Percentiles rank a stretch among this genome's conserved stretches.
Evolutionary conservation across 192 early-diverging fungal species (phyloP).

Genomic region (Gorgonomyces haynaldii): DNA sequence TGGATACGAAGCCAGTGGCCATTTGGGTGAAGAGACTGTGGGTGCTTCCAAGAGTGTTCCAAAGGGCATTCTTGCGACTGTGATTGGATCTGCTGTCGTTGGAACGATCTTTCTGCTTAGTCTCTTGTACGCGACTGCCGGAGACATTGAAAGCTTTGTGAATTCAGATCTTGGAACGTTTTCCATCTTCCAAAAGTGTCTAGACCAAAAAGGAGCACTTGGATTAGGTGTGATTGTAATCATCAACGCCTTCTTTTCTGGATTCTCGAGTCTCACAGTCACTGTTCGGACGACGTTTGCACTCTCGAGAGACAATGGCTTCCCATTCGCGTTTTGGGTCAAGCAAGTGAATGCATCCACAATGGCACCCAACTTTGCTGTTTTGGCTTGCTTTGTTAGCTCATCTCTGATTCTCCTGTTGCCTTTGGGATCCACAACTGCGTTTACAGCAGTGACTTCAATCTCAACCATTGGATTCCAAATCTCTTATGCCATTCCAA

Average conservation of each 20-base stretch:
- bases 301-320: conserved; percentile 23
- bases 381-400: conserved; percentile 10
- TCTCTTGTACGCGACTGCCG: conserved; percentile 14
- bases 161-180: conserved; percentile 8
- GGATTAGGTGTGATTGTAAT: conserved; percentile 10
- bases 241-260: conserved; percentile 15
- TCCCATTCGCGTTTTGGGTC: conserved; percentile 15
- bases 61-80: conserved; percentile 16
- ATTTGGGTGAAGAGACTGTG: conserved; percentile 29
- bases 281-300: conserved; percentile 22
- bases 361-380: conserved; percentile 16
- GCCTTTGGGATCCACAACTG: conserved; percentile 11
- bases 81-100: conserved; percentile 14
- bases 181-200: conserved; percentile 17
- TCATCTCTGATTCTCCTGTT: conserved; percentile 10
- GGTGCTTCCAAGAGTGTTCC: conserved; percentile 19
- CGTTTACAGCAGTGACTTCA: conserved; percentile 26
- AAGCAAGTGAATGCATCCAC: conserved; percentile 10
- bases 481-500: conserved; percentile 25
- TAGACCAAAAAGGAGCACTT: conserved; percentile 6
- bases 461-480: conserved; percentile 29
- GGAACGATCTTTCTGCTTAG: conserved; percentile 23
- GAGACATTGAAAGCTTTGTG: conserved; percentile 7
- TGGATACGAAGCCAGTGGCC: conserved; percentile 27
- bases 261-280: conserved; percentile 13